Percentiles rank a stretch among this genome's conserved stretches.
phyloP scores from a whole-genome alignment of 169 alveolate genomes.

The Cryptosporidium parvum region DNA sequence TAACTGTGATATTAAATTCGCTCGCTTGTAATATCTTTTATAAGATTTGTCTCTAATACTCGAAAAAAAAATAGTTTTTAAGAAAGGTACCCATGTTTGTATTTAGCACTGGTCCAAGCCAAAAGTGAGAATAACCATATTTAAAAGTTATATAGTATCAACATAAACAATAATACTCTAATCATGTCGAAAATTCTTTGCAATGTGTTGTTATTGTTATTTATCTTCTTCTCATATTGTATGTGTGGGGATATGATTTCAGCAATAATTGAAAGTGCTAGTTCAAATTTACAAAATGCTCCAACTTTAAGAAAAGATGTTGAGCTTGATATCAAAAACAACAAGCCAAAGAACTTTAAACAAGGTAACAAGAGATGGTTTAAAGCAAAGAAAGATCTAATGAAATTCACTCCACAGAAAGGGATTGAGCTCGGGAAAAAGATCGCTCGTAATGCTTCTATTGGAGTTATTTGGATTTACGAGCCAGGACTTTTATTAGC shows the following conservation, averaged over 20 bases:
- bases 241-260: constrained; percentile 40
- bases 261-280: constrained; percentile 28
- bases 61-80: neutral
- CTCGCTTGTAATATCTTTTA: constrained; percentile 1
- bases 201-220: neutral
- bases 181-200: neutral
- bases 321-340: constrained; percentile 10
- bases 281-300: neutral
- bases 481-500: constrained; percentile 73
- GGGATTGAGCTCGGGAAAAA: constrained; percentile 59
- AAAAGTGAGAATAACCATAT: neutral
- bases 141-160: neutral
- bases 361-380: constrained; percentile 67
- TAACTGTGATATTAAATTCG: neutral
- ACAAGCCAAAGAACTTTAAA: constrained; percentile 22
- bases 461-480: constrained; percentile 68
- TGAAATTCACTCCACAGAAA: constrained; percentile 74
- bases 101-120: neutral
- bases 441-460: constrained; percentile 53
- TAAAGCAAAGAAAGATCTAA: constrained; percentile 38
- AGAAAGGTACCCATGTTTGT: neutral
- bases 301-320: neutral
- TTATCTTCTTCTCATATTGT: neutral
- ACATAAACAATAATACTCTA: neutral
- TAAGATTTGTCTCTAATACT: constrained; percentile 37